Evolutionary conservation across 371 early-diverging fungal species (phyloP).

Genomic region (Rhizopus sp.): DNA sequence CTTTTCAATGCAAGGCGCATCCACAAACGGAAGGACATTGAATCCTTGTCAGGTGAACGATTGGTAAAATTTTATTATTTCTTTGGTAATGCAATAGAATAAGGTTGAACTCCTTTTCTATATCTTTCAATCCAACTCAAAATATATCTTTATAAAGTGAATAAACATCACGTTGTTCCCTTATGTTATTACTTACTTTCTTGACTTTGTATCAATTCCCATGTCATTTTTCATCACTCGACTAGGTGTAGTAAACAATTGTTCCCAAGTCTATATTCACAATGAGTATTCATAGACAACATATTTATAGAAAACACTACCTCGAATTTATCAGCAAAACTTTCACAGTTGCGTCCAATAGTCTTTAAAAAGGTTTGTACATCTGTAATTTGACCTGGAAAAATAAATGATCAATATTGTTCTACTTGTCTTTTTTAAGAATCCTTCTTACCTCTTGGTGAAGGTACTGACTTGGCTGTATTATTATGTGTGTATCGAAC

Average conservation of each 20-base stretch:
- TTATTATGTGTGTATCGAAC: constrained; percentile 27
- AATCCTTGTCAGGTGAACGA: constrained; percentile 67
- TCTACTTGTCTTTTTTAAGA: neutral
- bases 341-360: constrained; percentile 65
- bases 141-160: constrained; percentile 43
- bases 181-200: constrained; percentile 19
- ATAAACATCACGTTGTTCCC: neutral
- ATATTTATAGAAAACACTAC: constrained; percentile 19
- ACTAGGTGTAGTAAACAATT: constrained; percentile 54
- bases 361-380: constrained; percentile 51
- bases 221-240: constrained; percentile 52
- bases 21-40: constrained; percentile 51
- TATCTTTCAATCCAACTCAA: constrained; percentile 58
- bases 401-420: constrained; percentile 2
- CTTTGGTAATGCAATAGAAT: constrained; percentile 36
- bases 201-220: constrained; percentile 51
- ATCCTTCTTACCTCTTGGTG: constrained; percentile 24
- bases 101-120: constrained; percentile 48
- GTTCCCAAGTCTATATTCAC: constrained; percentile 57
- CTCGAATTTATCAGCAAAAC: constrained; percentile 58
- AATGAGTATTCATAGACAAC: neutral
- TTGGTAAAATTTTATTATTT: constrained; percentile 49
- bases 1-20: constrained; percentile 52
- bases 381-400: constrained; percentile 49
- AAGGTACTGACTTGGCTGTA: constrained; percentile 17